Evolutionary conservation across 75 land plant genomes (phyloP).

Genomic region (Selaginella tamariscina): DNA sequence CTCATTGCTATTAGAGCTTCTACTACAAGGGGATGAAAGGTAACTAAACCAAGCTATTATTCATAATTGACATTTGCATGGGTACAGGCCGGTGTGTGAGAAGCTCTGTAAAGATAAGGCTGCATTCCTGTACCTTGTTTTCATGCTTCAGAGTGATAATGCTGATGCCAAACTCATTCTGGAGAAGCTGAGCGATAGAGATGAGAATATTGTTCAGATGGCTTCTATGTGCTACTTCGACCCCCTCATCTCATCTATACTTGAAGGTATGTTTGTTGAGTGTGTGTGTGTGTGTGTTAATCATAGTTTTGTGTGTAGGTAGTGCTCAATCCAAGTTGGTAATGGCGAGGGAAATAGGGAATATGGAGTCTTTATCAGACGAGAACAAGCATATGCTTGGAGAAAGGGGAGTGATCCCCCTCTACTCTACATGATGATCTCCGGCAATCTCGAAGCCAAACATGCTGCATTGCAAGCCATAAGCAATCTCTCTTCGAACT

Average conservation of each 20-base stretch:
- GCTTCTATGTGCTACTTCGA: conserved; percentile 51
- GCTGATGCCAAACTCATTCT: conserved; percentile 29
- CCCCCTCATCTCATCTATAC: conserved; percentile 37
- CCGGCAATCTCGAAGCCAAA: conserved; percentile 53
- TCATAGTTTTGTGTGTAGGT: conserved; percentile 26
- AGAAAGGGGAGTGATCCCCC: conserved; percentile 44
- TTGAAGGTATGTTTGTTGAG: conserved; percentile 32
- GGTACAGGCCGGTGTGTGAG: conserved; percentile 25
- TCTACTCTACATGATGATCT: conserved; percentile 37
- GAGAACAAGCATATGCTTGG: conserved; percentile 37
- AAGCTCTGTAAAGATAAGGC: conserved; percentile 39
- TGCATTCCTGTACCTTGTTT: conserved; percentile 44
- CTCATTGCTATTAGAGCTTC: conserved; percentile 38
- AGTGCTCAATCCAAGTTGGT: conserved; percentile 45
- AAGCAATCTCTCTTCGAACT: conserved; percentile 31
- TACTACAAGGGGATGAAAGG: conserved; percentile 25
- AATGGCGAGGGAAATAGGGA: conserved; percentile 52
- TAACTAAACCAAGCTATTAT: conserved; percentile 15
- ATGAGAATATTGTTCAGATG: conserved; percentile 48
- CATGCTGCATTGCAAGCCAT: conserved; percentile 43
- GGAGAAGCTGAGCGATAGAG: conserved; percentile 30
- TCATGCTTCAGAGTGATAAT: conserved; percentile 32
- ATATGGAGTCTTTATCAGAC: conserved; percentile 43
- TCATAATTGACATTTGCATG: no score
- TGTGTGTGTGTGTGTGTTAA: background rate